Conservation (phyloP, 192 early-diverging fungal genomes). For the Podochytrium sp. region DNA sequence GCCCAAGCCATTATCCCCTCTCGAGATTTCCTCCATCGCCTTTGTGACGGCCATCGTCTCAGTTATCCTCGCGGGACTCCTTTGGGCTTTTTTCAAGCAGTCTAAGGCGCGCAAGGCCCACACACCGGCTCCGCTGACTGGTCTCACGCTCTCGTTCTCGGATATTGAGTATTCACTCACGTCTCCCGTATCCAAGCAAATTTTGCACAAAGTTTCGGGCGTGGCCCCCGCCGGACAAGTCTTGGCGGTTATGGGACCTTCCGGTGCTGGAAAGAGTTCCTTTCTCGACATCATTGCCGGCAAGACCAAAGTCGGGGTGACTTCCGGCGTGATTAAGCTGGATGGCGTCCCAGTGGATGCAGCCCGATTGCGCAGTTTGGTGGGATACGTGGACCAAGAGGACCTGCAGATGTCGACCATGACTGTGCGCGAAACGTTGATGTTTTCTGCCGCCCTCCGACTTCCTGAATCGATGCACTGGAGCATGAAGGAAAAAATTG, state of each 20-base stretch:
- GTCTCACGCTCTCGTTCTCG: slow-evolving; percentile 36
- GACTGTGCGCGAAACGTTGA: slow-evolving; percentile 77
- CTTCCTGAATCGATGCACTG: slow-evolving; percentile 58
- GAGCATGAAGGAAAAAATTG: slow-evolving; percentile 53
- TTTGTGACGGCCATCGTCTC: no score
- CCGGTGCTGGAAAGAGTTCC: slow-evolving; percentile 51
- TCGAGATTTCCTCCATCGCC: not conserved
- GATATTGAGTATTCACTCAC: not conserved
- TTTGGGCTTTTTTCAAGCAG: slow-evolving; percentile 24
- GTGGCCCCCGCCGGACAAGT: slow-evolving; percentile 37
- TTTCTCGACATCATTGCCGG: slow-evolving; percentile 78
- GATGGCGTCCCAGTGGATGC: slow-evolving; percentile 24
- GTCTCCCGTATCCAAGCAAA: not conserved
- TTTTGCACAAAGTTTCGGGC: slow-evolving; percentile 34
- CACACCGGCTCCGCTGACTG: slow-evolving; percentile 24
- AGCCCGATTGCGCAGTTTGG: slow-evolving; percentile 27
- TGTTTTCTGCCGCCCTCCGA: slow-evolving; percentile 74
- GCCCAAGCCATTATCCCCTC: slow-evolving; percentile 1
- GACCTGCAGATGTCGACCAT: slow-evolving; percentile 50
- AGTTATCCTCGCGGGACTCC: not conserved
- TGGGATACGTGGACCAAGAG: slow-evolving; percentile 53
- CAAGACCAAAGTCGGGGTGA: slow-evolving; percentile 51
- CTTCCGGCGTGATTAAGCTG: slow-evolving; percentile 33
- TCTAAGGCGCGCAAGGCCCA: slow-evolving; percentile 1
- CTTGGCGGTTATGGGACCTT: slow-evolving; percentile 47